Evolutionary conservation across 257 asterid species (phyloP).

Genomic region (Eucommia ulmoides): DNA sequence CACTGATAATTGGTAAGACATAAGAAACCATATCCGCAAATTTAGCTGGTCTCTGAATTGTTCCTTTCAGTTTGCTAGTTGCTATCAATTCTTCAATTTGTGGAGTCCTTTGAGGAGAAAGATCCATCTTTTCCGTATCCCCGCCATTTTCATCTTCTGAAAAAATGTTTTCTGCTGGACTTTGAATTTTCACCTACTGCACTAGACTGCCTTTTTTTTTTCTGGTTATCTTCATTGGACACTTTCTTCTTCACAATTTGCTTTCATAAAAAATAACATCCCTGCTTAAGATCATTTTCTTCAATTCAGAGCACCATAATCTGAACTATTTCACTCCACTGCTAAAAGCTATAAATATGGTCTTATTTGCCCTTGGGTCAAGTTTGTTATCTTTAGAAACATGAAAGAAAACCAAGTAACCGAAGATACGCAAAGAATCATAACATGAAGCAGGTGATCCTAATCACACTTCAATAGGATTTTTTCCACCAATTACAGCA

Average conservation of each 20-base stretch:
- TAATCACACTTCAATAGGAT: neutral
- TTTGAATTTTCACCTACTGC: neutral
- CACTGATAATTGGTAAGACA: neutral
- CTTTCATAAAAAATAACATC: slow-evolving; percentile 8
- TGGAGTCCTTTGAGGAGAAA: neutral
- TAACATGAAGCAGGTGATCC: neutral
- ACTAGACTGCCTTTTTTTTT: neutral
- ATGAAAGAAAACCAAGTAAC: slow-evolving; percentile 8
- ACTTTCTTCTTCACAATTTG: neutral
- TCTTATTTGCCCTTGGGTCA: slow-evolving; percentile 5
- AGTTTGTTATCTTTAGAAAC: slow-evolving; percentile 6
- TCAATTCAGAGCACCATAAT: slow-evolving; percentile 2
- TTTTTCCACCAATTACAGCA: neutral
- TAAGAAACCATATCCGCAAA: neutral
- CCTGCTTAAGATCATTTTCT: slow-evolving; percentile 7
- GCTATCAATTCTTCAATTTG: neutral
- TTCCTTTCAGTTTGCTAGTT: neutral
- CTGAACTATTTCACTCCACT: slow-evolving; percentile 7
- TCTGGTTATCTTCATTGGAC: neutral
- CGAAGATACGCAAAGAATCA: slow-evolving; percentile 5
- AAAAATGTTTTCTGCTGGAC: neutral
- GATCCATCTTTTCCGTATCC: too few relatives aligned
- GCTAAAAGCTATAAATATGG: slow-evolving; percentile 5
- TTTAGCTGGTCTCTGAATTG: neutral
- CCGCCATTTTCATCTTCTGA: too few relatives aligned